Evolutionary conservation across 306 rosid species (phyloP).

Genomic region (Cajanus cajan): DNA sequence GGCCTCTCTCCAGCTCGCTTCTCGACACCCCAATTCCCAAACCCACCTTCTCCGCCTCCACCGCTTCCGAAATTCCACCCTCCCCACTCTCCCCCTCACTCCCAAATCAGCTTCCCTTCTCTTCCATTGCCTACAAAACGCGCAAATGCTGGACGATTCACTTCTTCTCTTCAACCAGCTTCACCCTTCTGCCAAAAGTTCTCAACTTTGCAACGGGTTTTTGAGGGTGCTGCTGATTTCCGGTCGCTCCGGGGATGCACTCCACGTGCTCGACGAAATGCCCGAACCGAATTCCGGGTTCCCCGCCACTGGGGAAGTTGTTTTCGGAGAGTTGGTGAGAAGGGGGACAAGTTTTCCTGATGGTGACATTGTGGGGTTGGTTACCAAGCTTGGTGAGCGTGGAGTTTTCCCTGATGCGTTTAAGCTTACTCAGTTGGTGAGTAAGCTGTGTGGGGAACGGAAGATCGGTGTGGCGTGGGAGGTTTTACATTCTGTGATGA

Average conservation of each 20-base stretch:
- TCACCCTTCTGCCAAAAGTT: slow-evolving; percentile 42
- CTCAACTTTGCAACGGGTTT: slow-evolving; percentile 44
- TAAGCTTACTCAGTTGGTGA: slow-evolving; percentile 55
- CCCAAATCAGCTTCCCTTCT: slow-evolving; percentile 37
- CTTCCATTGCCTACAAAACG: slow-evolving; percentile 39
- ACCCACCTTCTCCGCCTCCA: slow-evolving; percentile 41
- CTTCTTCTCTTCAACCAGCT: slow-evolving; percentile 37
- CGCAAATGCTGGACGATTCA: slow-evolving; percentile 50
- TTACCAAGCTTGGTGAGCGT: slow-evolving; percentile 42
- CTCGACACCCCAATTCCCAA: slow-evolving; percentile 42
- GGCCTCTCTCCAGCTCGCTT: slow-evolving; percentile 49
- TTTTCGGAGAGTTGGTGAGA: slow-evolving; percentile 43
- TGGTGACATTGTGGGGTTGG: slow-evolving; percentile 51
- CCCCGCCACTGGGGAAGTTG: slow-evolving; percentile 47
- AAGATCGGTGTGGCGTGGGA: slow-evolving; percentile 60
- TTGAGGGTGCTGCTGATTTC: slow-evolving; percentile 33
- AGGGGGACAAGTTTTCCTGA: slow-evolving; percentile 42
- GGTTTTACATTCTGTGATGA: slow-evolving; percentile 51
- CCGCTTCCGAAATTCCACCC: slow-evolving; percentile 22
- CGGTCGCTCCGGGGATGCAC: slow-evolving; percentile 43
- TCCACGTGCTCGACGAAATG: slow-evolving; percentile 73
- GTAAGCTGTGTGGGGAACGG: slow-evolving; percentile 50
- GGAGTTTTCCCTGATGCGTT: slow-evolving; percentile 49
- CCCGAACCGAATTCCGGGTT: slow-evolving; percentile 36
- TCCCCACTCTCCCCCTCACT: slow-evolving; percentile 37